phyloP scores from a whole-genome alignment of 495 filamentous ascomycete genomes.

The Ascobolus immersus region DNA sequence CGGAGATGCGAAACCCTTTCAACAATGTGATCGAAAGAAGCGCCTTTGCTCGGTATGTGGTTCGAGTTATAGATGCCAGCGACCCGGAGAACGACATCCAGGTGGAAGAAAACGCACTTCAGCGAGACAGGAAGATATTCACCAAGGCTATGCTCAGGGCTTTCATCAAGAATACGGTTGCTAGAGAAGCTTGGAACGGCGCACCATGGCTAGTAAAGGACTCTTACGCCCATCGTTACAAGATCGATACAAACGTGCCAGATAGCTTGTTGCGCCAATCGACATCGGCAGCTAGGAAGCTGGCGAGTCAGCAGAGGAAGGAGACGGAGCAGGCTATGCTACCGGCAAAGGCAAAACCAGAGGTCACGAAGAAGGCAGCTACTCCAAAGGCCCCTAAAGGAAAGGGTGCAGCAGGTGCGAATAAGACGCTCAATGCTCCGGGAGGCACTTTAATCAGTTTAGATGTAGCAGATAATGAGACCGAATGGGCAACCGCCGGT shows the following conservation, averaged over 20 bases:
- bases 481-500: background rate
- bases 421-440: slow-evolving; percentile 14
- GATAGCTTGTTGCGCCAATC: slow-evolving; percentile 55
- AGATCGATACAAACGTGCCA: slow-evolving; percentile 63
- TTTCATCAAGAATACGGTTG: slow-evolving; percentile 85
- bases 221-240: slow-evolving; percentile 55
- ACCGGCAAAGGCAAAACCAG: slow-evolving; percentile 18
- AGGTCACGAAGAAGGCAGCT: slow-evolving; percentile 20
- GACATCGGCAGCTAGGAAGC: slow-evolving; percentile 54
- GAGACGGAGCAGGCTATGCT: slow-evolving; percentile 24
- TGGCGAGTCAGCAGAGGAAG: slow-evolving; percentile 39
- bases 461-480: background rate
- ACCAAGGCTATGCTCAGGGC: slow-evolving; percentile 82
- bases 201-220: slow-evolving; percentile 90
- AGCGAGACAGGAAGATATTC: slow-evolving; percentile 73
- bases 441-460: too few relatives aligned
- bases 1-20: slow-evolving; percentile 23
- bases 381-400: slow-evolving; percentile 44
- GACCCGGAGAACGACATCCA: slow-evolving; percentile 44
- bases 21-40: slow-evolving; percentile 16
- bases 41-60: slow-evolving; percentile 54
- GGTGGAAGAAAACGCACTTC: slow-evolving; percentile 58
- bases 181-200: slow-evolving; percentile 72
- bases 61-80: slow-evolving; percentile 40
- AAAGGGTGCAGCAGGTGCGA: slow-evolving; percentile 22